Percentiles rank a stretch among this genome's conserved stretches.
Conservation (phyloP, 306 rosid genomes). For the Trifolium pratense region DNA sequence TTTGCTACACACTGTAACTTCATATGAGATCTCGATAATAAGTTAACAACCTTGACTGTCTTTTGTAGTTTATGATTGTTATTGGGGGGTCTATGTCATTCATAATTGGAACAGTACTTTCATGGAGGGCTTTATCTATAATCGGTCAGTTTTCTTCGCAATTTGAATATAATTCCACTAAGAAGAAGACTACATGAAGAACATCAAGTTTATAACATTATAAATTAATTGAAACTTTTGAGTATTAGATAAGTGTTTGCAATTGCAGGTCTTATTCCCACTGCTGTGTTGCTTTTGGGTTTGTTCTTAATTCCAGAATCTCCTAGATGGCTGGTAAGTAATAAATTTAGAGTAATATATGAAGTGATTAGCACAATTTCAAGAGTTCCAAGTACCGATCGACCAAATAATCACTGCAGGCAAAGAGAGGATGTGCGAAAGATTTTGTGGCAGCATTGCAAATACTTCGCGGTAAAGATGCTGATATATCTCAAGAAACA, state of each 20-base stretch:
- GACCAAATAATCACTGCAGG: constrained; percentile 53
- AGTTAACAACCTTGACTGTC: neutral
- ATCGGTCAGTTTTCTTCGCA: constrained; percentile 51
- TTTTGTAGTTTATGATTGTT: constrained; percentile 75
- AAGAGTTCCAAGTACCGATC: neutral
- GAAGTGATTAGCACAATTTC: neutral
- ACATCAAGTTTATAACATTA: constrained; percentile 5
- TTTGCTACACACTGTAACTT: neutral
- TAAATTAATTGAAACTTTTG: neutral
- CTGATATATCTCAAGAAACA: constrained; percentile 72
- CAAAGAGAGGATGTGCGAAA: constrained; percentile 60
- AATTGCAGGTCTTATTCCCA: constrained; percentile 81
- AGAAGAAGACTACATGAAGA: neutral
- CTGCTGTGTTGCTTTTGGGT: constrained; percentile 74
- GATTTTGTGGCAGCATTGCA: constrained; percentile 71
- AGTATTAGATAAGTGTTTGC: constrained; percentile 48
- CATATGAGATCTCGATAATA: neutral
- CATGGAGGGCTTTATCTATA: constrained; percentile 85
- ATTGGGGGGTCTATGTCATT: constrained; percentile 71
- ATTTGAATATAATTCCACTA: constrained; percentile 22
- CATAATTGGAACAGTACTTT: constrained; percentile 72
- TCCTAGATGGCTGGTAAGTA: constrained; percentile 96
- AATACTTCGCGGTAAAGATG: constrained; percentile 79
- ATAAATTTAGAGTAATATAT: neutral
- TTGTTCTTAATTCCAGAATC: constrained; percentile 92